phyloP scores from a whole-genome alignment of 2,329 filamentous ascomycete genomes.

The Ophiostoma sp. region DNA sequence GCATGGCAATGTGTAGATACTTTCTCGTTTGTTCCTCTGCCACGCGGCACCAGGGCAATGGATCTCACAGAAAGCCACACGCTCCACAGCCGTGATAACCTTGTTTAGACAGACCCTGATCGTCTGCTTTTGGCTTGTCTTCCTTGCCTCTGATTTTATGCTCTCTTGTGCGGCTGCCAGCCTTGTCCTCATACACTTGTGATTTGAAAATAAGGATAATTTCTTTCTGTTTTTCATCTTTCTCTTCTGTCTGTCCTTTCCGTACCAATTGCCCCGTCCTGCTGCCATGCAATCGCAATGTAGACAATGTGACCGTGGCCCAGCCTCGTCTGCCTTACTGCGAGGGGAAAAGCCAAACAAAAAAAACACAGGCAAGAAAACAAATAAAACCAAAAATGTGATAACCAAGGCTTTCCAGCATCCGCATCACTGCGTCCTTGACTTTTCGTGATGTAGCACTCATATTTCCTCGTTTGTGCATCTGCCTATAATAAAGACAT shows the following conservation, averaged over 20 bases:
- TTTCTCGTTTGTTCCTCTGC: neutral
- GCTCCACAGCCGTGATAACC: neutral
- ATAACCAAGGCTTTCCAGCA: neutral
- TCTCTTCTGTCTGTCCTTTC: conserved; percentile 9
- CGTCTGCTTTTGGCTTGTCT: neutral
- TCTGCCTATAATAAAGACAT: neutral
- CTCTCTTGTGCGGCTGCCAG: neutral
- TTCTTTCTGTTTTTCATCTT: conserved; percentile 14
- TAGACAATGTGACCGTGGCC: neutral
- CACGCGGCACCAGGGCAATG: neutral
- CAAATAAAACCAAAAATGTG: neutral
- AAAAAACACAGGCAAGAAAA: neutral
- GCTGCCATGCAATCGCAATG: neutral
- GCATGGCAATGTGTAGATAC: conserved; percentile 14
- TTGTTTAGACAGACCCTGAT: neutral
- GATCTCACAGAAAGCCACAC: neutral
- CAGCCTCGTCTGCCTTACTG: conserved; percentile 2
- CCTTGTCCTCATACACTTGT: conserved; percentile 5
- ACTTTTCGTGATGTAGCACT: neutral
- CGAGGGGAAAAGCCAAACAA: neutral
- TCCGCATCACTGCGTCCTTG: neutral
- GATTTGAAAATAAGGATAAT: conserved; percentile 6
- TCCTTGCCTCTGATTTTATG: neutral
- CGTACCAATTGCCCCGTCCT: neutral
- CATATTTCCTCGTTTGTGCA: neutral